Evolutionary conservation across 2,329 filamentous ascomycete species (phyloP).

Genomic region (Rhinocladiella similis): DNA sequence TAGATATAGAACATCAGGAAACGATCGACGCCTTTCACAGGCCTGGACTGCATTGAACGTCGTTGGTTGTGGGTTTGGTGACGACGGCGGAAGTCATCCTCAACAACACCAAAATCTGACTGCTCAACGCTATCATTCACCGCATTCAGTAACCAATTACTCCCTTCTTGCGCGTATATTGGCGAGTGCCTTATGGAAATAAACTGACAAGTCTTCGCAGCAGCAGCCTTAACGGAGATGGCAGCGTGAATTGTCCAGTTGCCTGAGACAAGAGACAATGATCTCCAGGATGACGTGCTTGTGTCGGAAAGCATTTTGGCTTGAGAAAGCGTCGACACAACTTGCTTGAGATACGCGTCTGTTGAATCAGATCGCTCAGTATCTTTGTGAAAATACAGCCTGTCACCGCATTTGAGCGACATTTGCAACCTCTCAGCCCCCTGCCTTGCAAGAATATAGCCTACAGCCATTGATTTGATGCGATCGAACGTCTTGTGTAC

Average conservation of each 20-base stretch:
- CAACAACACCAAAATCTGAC: conserved; percentile 72
- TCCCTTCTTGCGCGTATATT: conserved; percentile 54
- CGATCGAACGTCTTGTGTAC: conserved; percentile 65
- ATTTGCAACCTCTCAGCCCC: conserved; percentile 16
- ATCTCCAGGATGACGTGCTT: conserved; percentile 64
- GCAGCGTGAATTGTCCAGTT: conserved; percentile 66
- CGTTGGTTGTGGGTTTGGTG: conserved; percentile 4
- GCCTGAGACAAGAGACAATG: conserved; percentile 65
- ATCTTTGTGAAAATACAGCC: conserved; percentile 3
- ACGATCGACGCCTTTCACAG: conserved; percentile 66
- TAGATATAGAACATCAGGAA: conserved; percentile 91
- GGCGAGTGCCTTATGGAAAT: conserved; percentile 75
- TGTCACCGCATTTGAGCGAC: background rate
- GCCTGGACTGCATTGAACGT: conserved; percentile 32
- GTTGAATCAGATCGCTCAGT: background rate
- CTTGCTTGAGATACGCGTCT: conserved; percentile 1
- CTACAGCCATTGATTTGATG: conserved; percentile 60
- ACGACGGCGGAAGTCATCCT: conserved; percentile 34
- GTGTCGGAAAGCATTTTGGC: conserved; percentile 28
- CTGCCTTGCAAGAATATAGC: conserved; percentile 71
- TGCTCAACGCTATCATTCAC: conserved; percentile 74
- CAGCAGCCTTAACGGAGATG: conserved; percentile 67
- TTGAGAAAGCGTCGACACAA: conserved; percentile 14
- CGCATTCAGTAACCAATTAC: conserved; percentile 71
- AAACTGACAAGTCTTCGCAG: conserved; percentile 75